Conservation (phyloP, 2,329 filamentous ascomycete genomes). For the Tolypocladium album region DNA sequence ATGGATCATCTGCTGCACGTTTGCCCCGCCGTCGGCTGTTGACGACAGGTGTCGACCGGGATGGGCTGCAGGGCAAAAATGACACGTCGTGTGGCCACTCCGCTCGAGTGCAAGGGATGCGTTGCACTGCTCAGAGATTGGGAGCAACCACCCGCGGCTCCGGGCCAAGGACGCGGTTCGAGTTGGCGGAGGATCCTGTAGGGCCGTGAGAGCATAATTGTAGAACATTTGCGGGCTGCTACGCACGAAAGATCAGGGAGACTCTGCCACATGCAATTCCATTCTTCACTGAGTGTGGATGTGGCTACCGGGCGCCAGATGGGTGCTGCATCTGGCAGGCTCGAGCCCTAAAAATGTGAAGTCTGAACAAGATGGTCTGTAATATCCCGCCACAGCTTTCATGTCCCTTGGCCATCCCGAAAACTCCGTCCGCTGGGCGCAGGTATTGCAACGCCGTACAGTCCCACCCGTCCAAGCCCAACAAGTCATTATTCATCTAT, state of each 20-base stretch:
- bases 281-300: background rate
- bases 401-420: background rate
- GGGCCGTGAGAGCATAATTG: background rate
- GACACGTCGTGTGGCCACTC: background rate
- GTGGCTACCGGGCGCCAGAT: background rate
- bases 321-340: background rate
- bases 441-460: background rate
- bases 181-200: background rate
- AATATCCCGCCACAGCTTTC: background rate
- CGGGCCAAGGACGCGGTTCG: background rate
- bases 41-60: background rate
- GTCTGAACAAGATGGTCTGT: background rate
- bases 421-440: background rate
- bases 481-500: background rate
- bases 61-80: background rate
- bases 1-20: too few relatives aligned
- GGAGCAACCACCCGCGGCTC: background rate
- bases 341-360: background rate
- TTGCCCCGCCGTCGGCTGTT: background rate
- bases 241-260: background rate
- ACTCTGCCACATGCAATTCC: background rate
- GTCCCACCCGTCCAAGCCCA: background rate
- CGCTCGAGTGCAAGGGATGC: background rate
- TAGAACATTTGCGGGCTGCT: background rate
- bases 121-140: background rate